Base-by-base conservation (phyloP, 164 flowering plant species). In the Annona squamosa region DNA sequence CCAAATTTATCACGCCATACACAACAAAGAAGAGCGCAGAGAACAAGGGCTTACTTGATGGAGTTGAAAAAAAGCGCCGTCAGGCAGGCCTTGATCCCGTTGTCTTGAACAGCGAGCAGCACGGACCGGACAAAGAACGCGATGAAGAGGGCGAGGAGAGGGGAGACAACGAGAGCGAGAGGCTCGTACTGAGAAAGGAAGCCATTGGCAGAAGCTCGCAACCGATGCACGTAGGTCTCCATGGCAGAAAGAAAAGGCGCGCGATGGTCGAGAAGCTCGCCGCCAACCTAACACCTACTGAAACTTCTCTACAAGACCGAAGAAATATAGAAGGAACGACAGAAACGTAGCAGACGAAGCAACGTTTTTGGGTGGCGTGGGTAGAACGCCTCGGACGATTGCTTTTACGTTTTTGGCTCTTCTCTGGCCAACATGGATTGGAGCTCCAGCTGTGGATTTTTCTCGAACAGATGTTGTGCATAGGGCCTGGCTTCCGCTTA, bases 111-210 rank as follows among this genome's bases (percentile, higher is more conserved):
- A 45, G 73, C 72, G n/a, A 57, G 3, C 12, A 90, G 48, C 26
- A 82, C 59, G 1, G 87, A 87, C 26, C 77, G 89, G 67, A 90
- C n/a, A 5, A 64, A 3, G n/a, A 78, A 80, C n/a, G 96, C 94
- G 52, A 88, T 12, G 19, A 84, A 16, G 71, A 94, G 81, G 13
- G 92, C 81, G 42, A 88, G 46, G 1, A 90, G 63, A 7, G 97
- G 98, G 68, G 81, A 77, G 18, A 86, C 1, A 48, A 91, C 68
- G 47, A 94, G 86, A 52, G 80, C 79, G 17, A 92, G 76, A 46
- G 99, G 99, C 77, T 95, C 99, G 84, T 81, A 90, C 18, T 82
- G 80, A 16, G 92, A 86, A 10, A 95, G 68, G 64, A 72, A 84
- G 0, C 88, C 84, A 74, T 92, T 95, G n/a, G 89, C 88, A 18